Evolutionary conservation across 306 rosid species (phyloP).

Genomic region (Biancaea sappan): DNA sequence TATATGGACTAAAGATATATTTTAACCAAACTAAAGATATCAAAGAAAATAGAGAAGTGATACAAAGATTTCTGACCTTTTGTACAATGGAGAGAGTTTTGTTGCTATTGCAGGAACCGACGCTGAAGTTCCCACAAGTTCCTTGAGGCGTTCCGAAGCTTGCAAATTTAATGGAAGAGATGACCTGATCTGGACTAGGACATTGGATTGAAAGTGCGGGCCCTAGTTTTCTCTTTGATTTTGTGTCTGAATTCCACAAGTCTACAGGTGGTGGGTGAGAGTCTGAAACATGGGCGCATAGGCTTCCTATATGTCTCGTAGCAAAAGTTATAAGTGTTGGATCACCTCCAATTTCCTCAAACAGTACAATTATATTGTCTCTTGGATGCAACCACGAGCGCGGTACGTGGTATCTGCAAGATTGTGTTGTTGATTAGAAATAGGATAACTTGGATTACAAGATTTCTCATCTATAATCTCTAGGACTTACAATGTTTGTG

Average conservation of each 20-base stretch:
- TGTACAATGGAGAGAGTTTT: slow-evolving; percentile 63
- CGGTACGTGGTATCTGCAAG: slow-evolving; percentile 85
- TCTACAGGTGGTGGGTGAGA: slow-evolving; percentile 82
- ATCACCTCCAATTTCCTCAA: slow-evolving; percentile 87
- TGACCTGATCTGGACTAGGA: slow-evolving; percentile 70
- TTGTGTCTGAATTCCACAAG: slow-evolving; percentile 60
- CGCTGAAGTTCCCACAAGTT: slow-evolving; percentile 73
- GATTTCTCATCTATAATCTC: slow-evolving; percentile 11
- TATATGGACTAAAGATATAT: too few relatives aligned
- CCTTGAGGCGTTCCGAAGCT: slow-evolving; percentile 85
- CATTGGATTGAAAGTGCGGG: slow-evolving; percentile 73
- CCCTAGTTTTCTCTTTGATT: slow-evolving; percentile 37
- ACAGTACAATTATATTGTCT: slow-evolving; percentile 70
- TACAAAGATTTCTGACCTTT: slow-evolving; percentile 51
- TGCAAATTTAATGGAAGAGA: slow-evolving; percentile 85
- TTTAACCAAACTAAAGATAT: too few relatives aligned
- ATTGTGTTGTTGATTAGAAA: slow-evolving; percentile 29
- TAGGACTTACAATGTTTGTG: slow-evolving; percentile 70
- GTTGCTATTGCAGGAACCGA: slow-evolving; percentile 69
- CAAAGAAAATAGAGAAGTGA: neutral
- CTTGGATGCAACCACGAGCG: slow-evolving; percentile 69
- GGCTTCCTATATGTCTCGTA: slow-evolving; percentile 57
- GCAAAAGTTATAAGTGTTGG: slow-evolving; percentile 70
- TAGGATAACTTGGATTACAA: slow-evolving; percentile 28
- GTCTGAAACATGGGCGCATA: slow-evolving; percentile 80